Evolutionary conservation across 257 asterid species (phyloP), one percentile per base, ranked within the genome.

Genomic region (Lycium ferocissimum): DNA sequence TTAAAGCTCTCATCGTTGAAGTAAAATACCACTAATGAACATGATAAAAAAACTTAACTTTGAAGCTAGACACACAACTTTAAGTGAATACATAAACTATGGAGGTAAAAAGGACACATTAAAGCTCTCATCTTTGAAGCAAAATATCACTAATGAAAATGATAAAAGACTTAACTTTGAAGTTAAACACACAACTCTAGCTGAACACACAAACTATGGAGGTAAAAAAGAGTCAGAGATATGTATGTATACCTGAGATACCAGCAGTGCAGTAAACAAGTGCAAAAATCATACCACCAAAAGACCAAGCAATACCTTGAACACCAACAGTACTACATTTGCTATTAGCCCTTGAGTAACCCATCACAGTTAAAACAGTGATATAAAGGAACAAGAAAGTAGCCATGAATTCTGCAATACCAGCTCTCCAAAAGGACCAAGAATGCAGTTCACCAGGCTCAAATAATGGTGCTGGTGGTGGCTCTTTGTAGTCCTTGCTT

Each of bases 231-330:
- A 47, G 33, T 47, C 56, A 58, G 63, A 83, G 35, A 58, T 18
- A 38, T 14, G 9, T 1, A 80, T 8, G 14, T 1, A 22, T 87
- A 91, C 96, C 95, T 85, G 97, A 92, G 81, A 94, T 89, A 9
- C 97, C 97, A 84, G 97, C 96, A 38, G 96, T 94, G 93, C 94
- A 94, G 90, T 94, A 94, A 49, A 94, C 97, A 10, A 94, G 97
- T 81, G 97, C 96, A 61, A 94, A 94, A 78, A 94, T 94, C 97
- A 94, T 94, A 57, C 97, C 97, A n/a, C 97, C 97, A 73, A 94
- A 94, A 33, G 97, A 91, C 97, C 97, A 94, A 58, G 96, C 97
- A 57, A 94, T 92, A 37, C 97, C 97, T 79, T 94, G 97, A 79
- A 92, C 83, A n/a, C 97, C 97, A 66, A 94, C 96, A 51, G 93